Evolutionary conservation across 2,329 filamentous ascomycete genomes (phyloP), one percentile per base, ranked within the genome.

Genomic region (Aureobasidium melanogenum): DNA sequence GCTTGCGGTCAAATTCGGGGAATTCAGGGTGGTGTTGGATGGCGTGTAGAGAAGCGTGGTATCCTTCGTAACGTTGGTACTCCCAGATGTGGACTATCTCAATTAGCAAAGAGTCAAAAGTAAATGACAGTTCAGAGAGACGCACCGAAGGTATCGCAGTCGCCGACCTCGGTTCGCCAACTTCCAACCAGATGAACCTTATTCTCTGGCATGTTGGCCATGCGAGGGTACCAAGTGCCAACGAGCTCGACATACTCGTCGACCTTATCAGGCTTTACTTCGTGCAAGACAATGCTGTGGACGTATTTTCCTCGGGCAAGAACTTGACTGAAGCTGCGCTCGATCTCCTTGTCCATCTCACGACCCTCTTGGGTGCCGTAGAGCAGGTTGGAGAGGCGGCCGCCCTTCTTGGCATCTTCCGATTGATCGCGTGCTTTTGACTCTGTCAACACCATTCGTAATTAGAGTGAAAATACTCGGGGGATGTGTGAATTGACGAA

Each of bases 51-150:
- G 94, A 97, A 63, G 88, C 86, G 76, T 99, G 94, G 76, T 97
- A 97, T 64, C 94, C 94, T 68, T 92, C 83, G 77, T 97, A 99
- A 69, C 92, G 88, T 76, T 97, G 92, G 75, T 99, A 99, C 76
- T 99, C 94, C 94, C 94, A 99, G 70, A 99, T 99, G 74, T 99
- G 94, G 55, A 99, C 94, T 97, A 22, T n/a, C 12, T n/a, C 43
- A 26, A 8, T 52, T 28, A 36, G 38, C 36, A 48, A 28, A 55
- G 17, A 19, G 1, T 22, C 4, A 28, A 3, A 10, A 8, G n/a
- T 36, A 19, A 30, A 26, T 10, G 6, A 8, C 17, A 7, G 15
- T 9, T 28, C 24, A 10, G 24, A 47, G 3, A 10, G 50, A 74
- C 84, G 64, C 83, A 96, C 92, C 85, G 77, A 99, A 99, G 0